A percentile compares a stretch with the other conserved stretches of the same genome.
phyloP scores from a whole-genome alignment of 306 rosid genomes.

The Fagus crenata region DNA sequence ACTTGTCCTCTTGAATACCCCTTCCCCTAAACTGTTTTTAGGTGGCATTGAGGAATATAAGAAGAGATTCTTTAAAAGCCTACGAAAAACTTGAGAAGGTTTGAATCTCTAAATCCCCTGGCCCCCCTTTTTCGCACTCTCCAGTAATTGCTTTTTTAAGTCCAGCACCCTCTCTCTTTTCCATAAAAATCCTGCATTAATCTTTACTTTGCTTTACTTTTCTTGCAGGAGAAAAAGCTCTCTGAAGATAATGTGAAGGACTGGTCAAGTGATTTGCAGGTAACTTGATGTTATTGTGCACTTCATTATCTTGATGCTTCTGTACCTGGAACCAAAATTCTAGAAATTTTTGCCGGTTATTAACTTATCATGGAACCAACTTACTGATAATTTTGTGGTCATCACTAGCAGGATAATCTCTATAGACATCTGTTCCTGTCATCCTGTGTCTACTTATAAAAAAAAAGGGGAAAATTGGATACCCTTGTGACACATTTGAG shows the following conservation, averaged over 20 bases:
- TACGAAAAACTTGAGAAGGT: conserved; percentile 98
- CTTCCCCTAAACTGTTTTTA: conserved; percentile 24
- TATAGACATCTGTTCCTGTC: background rate
- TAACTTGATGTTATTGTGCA: conserved; percentile 32
- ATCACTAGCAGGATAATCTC: background rate
- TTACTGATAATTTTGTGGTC: conserved; percentile 1
- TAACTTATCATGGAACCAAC: background rate
- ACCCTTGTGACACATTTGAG: background rate
- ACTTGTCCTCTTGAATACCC: conserved; percentile 29
- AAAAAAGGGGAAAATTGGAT: background rate
- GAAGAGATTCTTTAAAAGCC: conserved; percentile 95
- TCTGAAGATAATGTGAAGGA: conserved; percentile 86
- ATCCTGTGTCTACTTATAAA: background rate
- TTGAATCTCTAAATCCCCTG: conserved; percentile 32
- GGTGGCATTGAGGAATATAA: conserved; percentile 95
- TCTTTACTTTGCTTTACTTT: conserved; percentile 18
- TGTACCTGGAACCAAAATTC: background rate
- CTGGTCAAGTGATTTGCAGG: conserved; percentile 92
- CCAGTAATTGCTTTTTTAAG: conserved; percentile 18
- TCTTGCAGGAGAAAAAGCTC: conserved; percentile 78
- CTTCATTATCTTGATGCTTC: conserved; percentile 4
- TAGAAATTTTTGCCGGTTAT: background rate
- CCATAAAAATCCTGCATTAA: conserved; percentile 18
- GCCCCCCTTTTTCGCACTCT: conserved; percentile 12
- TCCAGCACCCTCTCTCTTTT: conserved; percentile 5